These are phyloP conservation scores for Sclerotinia minor DNA, from an alignment of 2,329 filamentous ascomycete genomes.

Conservation along the genomic window DNA sequence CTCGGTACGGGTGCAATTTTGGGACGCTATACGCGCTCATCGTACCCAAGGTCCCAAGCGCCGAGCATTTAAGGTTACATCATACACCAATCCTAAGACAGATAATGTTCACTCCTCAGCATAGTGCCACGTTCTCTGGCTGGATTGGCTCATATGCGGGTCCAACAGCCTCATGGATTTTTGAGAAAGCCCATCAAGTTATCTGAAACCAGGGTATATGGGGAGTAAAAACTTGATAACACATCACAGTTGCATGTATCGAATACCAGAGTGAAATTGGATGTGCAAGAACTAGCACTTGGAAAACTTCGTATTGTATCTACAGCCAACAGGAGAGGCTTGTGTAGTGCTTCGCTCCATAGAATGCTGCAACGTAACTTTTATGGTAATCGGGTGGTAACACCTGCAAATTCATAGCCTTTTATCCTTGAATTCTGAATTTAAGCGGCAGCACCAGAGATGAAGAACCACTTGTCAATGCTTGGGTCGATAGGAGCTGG, in stretches of 20 bases:
- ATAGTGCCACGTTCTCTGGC: background rate
- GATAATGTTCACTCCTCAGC: background rate
- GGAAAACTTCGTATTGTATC: constrained; percentile 17
- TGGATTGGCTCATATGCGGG: background rate
- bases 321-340: constrained; percentile 9
- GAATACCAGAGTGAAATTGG: background rate
- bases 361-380: constrained; percentile 26
- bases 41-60: background rate
- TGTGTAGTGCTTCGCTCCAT: constrained; percentile 24
- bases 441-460: constrained; percentile 90
- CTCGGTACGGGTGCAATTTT: background rate
- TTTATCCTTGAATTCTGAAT: constrained; percentile 11
- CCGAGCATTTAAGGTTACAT: constrained; percentile 1
- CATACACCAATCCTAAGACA: constrained; percentile 3
- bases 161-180: background rate
- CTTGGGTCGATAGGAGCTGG: constrained; percentile 90
- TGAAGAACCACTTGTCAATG: constrained; percentile 99
- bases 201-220: background rate
- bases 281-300: background rate
- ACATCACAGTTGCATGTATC: constrained; percentile 3
- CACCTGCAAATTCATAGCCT: constrained; percentile 24
- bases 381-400: constrained; percentile 25
- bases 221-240: background rate
- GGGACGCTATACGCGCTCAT: background rate
- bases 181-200: background rate